Base-by-base conservation (phyloP, 805 yeast genomes). In the Ogataea dorogensis region DNA sequence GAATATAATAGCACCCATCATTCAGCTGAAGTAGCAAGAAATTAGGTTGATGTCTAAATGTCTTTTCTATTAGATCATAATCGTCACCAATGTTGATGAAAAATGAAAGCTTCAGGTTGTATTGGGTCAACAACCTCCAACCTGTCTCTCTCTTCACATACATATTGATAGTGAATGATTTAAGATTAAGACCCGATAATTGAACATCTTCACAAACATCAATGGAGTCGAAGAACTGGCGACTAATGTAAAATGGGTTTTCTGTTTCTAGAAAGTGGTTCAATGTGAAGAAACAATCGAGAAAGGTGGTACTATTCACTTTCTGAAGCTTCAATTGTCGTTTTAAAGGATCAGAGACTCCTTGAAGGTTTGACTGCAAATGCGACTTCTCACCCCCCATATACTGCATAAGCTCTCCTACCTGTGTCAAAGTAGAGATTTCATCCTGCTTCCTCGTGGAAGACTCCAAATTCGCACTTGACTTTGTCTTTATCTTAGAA, bases 231-330 rank as follows among this genome's bases (percentile, higher is more conserved):
- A 49, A 33, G 14, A 48, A 49, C 1, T 58, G 44, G 33, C 68
- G 63, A 36, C 71, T 65, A 2, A 68, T 54, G 33, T 61, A 63
- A 31, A 65, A 59, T 5, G 64, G 53, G 2, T 47, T 30, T 8
- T 50, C 52, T 0, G 46, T 42, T 10, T 53, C 36, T 25, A 53
- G 36, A 10, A 49, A 47, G 7, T 53, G 47, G 33, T 63, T 67
- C 7, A 68, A 19, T 0, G 71, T 61, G 27, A 57, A 60, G 41
- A 68, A 68, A 1, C 54, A 55, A 28, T 64, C 61, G 6, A 56
- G 44, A 28, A 66, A 56, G 8, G 49, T 47, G 7, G 40, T 33
- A 5, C 42, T 28, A 43, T 60, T 63, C 13, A 61, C 26, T 1
- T 48, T 32, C 33, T 60, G 68, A 8, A 56, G 39, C 23, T 49